Base-by-base conservation (phyloP, 2,329 filamentous ascomycete species). In the Taxawa tesnikishii region DNA sequence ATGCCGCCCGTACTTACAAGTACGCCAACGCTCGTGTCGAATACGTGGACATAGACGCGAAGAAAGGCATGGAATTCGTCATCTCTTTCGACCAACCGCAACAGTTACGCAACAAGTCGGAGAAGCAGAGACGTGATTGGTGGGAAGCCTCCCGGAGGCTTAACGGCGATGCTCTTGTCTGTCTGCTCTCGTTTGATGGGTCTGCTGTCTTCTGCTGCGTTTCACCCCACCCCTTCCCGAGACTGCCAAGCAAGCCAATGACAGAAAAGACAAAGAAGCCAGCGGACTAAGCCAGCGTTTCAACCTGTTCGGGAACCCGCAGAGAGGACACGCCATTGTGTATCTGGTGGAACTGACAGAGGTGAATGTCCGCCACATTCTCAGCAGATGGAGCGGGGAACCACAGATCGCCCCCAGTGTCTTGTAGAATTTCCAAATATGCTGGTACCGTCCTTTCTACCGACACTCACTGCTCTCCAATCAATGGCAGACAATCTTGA, bases 391-490 rank as follows among this genome's bases (percentile, higher is more conserved):
- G 14, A 28, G 17, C 10, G 32, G 27, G 15, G 26, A 28, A 7
- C 28, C 19, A n/a, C n/a, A n/a, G n/a, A n/a, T n/a, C n/a, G n/a
- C n/a, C n/a, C n/a, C n/a, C n/a, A n/a, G n/a, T 36, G 19, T 2
- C 55, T 79, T 1, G 59, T 79, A 1, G 75, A 79, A 39, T 78
- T 79, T 34, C 75, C 73, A 0, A 69, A 68, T 0, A 55, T 79
- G 4, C 49, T 79, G 2, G 53, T 76, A 3, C 62, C 67, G 0
- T 62, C 73, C 0, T 79, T 79, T 41, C 53, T 63, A 15, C 68
- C 70, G 15, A 75, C 68, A 0, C 55, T 79, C 0, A 49, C 59
- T 26, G 67, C 67, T 0, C 53, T 80, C 3, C 70, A 79, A 43
- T 46, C 50, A 1, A 70, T 76, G 56, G 61, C 37, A 5, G 23